These are phyloP conservation scores for Fulvia fulva DNA, from an alignment of 2,329 filamentous ascomycete genomes.

Conservation along the genomic window DNA sequence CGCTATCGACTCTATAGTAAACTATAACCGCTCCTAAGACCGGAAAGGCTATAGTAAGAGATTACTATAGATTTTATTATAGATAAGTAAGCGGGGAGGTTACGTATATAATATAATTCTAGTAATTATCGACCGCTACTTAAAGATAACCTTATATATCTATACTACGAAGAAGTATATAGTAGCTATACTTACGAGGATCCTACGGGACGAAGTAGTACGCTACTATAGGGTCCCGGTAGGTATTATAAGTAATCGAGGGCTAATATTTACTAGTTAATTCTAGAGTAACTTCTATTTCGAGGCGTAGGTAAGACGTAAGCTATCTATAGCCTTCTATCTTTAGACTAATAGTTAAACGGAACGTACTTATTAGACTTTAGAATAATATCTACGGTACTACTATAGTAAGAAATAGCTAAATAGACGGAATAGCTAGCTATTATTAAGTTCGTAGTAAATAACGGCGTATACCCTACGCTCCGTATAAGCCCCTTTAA, in stretches of 20 bases:
- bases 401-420: conserved; percentile 3
- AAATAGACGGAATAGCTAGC: conserved; percentile 2
- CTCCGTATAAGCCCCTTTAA: too few relatives aligned
- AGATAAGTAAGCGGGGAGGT: background rate
- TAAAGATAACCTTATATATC: conserved; percentile 20
- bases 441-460: too few relatives aligned
- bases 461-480: too few relatives aligned
- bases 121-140: conserved; percentile 22
- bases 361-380: too few relatives aligned
- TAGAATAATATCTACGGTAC: conserved; percentile 14
- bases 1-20: conserved; percentile 1
- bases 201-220: conserved; percentile 16
- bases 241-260: too few relatives aligned
- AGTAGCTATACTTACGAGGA: background rate
- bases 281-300: conserved; percentile 11
- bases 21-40: background rate
- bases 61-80: conserved; percentile 7
- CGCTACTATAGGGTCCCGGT: conserved; percentile 11
- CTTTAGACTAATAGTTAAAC: conserved; percentile 11
- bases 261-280: conserved; percentile 10
- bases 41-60: background rate
- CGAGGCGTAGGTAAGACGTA: background rate
- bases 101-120: conserved; percentile 17
- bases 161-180: background rate
- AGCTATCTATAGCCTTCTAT: conserved; percentile 14